Conservation (phyloP, 2,329 filamentous ascomycete species). For the Pseudogymnoascus sp. region DNA sequence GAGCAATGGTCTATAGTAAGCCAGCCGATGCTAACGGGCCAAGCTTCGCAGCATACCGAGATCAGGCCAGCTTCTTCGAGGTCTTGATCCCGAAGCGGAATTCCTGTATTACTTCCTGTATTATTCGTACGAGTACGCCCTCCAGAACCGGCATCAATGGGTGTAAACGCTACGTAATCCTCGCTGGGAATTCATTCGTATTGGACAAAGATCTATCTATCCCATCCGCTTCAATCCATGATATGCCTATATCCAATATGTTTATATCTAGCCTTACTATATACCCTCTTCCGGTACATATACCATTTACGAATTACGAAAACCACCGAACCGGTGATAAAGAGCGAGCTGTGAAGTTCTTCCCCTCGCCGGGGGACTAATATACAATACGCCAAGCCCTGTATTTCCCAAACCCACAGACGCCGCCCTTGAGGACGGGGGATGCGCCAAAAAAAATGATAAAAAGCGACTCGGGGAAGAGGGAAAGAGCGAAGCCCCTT, state of each 20-base stretch:
- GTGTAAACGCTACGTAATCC: background rate
- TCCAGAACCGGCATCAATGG: too few relatives aligned
- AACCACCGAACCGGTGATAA: constrained; percentile 48
- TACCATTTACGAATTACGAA: constrained; percentile 41
- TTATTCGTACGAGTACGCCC: too few relatives aligned
- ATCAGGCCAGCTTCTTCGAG: too few relatives aligned
- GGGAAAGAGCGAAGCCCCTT: background rate
- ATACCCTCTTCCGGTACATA: background rate
- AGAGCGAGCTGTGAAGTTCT: constrained; percentile 4
- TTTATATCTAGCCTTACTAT: background rate
- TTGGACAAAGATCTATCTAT: background rate
- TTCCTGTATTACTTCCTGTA: too few relatives aligned
- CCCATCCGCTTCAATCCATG: background rate
- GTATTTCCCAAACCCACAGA: background rate
- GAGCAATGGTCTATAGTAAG: too few relatives aligned
- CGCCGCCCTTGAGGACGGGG: background rate
- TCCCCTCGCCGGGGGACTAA: background rate
- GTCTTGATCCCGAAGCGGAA: too few relatives aligned
- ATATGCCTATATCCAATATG: background rate
- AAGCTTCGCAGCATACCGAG: too few relatives aligned
- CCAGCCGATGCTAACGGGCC: too few relatives aligned
- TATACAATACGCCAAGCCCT: background rate
- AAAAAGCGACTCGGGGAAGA: background rate
- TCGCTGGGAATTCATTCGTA: background rate
- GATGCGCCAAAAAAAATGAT: background rate